Evolutionary conservation across 163 green algal genomes (phyloP), one percentile per base, ranked within the genome.

Genomic region (Chlamydomonas reinhardtii): DNA sequence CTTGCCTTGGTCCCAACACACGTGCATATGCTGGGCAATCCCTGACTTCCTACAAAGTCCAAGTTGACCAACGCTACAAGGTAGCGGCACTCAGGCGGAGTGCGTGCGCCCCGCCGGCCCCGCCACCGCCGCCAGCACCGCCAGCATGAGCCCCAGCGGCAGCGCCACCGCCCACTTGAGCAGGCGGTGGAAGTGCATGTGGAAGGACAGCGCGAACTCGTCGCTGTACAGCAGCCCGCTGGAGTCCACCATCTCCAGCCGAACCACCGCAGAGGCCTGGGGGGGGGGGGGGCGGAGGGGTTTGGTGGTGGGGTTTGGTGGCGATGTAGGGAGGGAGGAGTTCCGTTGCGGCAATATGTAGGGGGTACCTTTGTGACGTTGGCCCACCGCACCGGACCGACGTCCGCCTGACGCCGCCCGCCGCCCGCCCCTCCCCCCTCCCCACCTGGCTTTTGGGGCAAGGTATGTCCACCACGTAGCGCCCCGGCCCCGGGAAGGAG

Each of bases 111-210:
- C 73, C 48, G 24, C 25, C 61, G 29, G 31, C 73, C 48, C 20
- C 70, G 66, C 66, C 19, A 89, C 48, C 43, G 71, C 52, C 4
- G 84, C 14, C 59, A 82, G 74, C 66, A 90, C 77, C 66, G 31
- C 65, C 32, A 80, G 88, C 86, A 94, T 94, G 0, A 84, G 73
- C 12, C 91, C 77, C 70, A 97, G 92, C n/a, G 96, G 96, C 74
- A 92, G 73, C 8, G 92, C 94, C n/a, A 97, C 89, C 34, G 97
- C 84, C 95, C 94, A 98, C 93, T 99, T 98, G 35, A 98, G 91
- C 70, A 95, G 83, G 78, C 96, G 96, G 91, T 99, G 96, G 91
- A 97, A 99, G 91, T 98, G 94, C 76, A 99, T 94, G 93, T 99
- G 96, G 92, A 99, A 99, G 76, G 93, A 97, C 29, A 99, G 88